phyloP scores from a whole-genome alignment of 371 early-diverging fungal genomes.

The Mucor velutinosus region DNA sequence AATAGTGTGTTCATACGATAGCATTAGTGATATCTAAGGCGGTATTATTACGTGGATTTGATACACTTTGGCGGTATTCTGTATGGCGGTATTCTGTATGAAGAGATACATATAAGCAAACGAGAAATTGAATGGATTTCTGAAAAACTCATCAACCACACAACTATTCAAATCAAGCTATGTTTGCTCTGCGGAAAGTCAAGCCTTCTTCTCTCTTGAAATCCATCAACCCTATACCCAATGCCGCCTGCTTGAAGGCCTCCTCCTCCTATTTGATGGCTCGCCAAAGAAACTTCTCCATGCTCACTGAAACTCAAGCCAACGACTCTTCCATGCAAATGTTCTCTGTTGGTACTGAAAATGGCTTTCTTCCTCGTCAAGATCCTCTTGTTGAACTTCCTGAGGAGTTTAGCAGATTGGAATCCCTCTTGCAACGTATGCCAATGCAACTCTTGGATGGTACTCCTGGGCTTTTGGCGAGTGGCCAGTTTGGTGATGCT shows the following conservation, averaged over 20 bases:
- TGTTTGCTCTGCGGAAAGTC: constrained; percentile 13
- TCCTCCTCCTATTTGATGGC: background rate
- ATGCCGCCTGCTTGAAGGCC: background rate
- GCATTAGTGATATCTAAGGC: constrained; percentile 1
- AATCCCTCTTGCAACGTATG: constrained; percentile 78
- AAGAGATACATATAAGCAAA: constrained; percentile 16
- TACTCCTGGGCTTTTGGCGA: constrained; percentile 71
- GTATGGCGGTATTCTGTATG: constrained; percentile 17
- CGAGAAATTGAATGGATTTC: background rate
- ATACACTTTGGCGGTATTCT: constrained; percentile 18
- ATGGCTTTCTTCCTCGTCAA: constrained; percentile 76
- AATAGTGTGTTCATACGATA: background rate
- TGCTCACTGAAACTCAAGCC: constrained; percentile 20
- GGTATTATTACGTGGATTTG: constrained; percentile 23
- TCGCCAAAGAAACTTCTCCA: constrained; percentile 10
- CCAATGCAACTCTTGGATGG: constrained; percentile 70
- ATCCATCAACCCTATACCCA: background rate
- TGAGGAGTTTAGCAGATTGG: constrained; percentile 64
- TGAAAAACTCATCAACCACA: background rate
- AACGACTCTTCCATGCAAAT: constrained; percentile 23
- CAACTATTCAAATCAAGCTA: background rate
- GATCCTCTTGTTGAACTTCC: constrained; percentile 71
- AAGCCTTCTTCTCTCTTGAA: background rate
- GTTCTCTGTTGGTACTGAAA: constrained; percentile 67
- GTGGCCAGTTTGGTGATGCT: constrained; percentile 80